Base-by-base conservation (phyloP, 257 asterid species). In the Salvia miltiorrhiza region DNA sequence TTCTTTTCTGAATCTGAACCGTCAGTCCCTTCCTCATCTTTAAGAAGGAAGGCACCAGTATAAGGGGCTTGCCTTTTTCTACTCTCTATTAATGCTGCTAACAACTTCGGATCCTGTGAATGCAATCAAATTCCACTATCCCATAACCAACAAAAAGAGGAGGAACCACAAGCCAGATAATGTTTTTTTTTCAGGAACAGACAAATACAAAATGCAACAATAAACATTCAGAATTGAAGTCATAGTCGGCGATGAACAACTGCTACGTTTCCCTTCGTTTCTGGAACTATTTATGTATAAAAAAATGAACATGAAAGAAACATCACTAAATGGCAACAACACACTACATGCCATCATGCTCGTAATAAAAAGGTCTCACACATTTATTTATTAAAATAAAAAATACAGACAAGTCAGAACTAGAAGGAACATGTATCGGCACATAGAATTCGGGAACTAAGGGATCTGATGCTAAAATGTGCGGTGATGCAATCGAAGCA, bases 61-160 rank as follows among this genome's bases (percentile, higher is more conserved):
- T 86, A 94, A 73, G 99, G 98, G 67, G 97, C 98, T 79, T 91
- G 99, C 78, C 99, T 79, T 78, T 86, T 91, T 73, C 87, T 87
- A 79, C 90, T 87, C 79, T 91, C 99, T 60, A 84, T 82, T 67
- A 94, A 81, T 67, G 98, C 99, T 63, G 96, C 96, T 78, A 91
- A 83, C 77, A 94, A 81, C 69, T 89, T 94, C 14, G 99, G 97
- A 81, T 94, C 97, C 99, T 94, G 88, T 61, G 65, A 70, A 82
- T 58, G 58, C 63, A 33, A 78, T 44, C 68, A 21, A 28, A 55
- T 58, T 74, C 63, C 57, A 41, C 71, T 73, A 62, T 58, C 44
- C 32, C 14, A 12, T 32, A 10, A 45, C 56, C 72, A 65, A n/a
- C 26, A 63, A 67, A 57, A 47, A 9, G 37, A 50, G 10, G 52